Evolutionary conservation across 2,329 filamentous ascomycete species (phyloP).

Genomic region (Beauveria sp.): DNA sequence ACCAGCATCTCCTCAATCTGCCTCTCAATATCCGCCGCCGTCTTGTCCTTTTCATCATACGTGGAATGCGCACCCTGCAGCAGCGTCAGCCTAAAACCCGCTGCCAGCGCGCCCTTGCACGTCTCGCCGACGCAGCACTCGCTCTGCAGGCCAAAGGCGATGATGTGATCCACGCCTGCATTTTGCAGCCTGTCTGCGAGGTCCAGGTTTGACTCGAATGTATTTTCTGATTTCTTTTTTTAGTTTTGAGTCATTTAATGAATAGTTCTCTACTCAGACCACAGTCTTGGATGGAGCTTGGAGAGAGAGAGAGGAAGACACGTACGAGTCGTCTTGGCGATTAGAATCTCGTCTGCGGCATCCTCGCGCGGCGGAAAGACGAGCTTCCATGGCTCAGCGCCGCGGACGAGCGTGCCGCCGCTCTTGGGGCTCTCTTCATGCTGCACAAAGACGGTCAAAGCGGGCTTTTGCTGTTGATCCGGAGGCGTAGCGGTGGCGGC

Average conservation of each 20-base stretch:
- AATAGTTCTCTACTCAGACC: too few relatives aligned
- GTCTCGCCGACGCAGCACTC: conserved; percentile 24
- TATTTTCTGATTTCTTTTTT: conserved; percentile 15
- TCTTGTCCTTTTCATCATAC: conserved; percentile 17
- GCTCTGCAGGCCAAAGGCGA: conserved; percentile 25
- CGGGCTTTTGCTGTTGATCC: neutral
- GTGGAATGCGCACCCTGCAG: conserved; percentile 26
- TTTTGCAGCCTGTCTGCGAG: conserved; percentile 19
- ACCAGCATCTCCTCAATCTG: conserved; percentile 21
- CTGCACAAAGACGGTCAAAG: conserved; percentile 23
- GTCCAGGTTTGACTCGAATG: conserved; percentile 24
- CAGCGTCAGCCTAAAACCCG: conserved; percentile 22
- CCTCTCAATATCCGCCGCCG: conserved; percentile 21
- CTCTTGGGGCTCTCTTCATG: conserved; percentile 21
- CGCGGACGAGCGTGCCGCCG: conserved; percentile 17
- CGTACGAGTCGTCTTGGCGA: conserved; percentile 22
- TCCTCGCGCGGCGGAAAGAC: conserved; percentile 20
- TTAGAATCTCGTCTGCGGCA: conserved; percentile 17
- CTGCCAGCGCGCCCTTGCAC: conserved; percentile 20
- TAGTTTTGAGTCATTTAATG: neutral
- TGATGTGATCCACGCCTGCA: conserved; percentile 18
- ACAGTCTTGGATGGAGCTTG: too few relatives aligned
- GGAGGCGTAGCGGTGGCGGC: neutral
- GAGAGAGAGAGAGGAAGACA: neutral
- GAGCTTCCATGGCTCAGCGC: conserved; percentile 21